Evolutionary conservation across 2,329 filamentous ascomycete genomes (phyloP).

Genomic region (Talaromyces sp.): DNA sequence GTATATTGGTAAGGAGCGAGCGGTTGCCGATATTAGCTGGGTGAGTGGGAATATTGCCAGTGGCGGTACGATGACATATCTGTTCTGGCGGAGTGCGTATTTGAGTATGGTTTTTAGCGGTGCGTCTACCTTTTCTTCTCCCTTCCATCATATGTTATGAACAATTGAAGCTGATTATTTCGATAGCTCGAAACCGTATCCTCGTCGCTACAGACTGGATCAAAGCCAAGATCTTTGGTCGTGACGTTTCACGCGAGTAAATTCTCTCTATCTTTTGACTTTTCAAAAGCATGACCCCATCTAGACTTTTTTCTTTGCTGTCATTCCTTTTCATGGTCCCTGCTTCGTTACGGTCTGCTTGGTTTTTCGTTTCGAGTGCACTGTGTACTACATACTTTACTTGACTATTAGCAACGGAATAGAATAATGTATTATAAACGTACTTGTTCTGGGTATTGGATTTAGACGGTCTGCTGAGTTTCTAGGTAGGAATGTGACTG

Average conservation of each 20-base stretch:
- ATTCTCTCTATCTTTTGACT: conserved; percentile 9
- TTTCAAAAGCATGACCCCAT: neutral
- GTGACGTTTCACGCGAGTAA: conserved; percentile 65
- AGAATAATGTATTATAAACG: conserved; percentile 5
- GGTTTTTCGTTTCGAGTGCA: neutral
- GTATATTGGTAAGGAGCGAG: conserved; percentile 97
- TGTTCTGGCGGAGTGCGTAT: conserved; percentile 98
- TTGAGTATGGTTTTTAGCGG: conserved; percentile 99
- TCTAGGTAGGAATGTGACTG: neutral
- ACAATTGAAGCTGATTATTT: conserved; percentile 16
- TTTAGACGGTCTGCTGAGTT: neutral
- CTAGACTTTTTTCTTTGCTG: neutral
- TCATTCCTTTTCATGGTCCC: no score
- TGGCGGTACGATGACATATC: conserved; percentile 88
- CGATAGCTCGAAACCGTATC: conserved; percentile 79
- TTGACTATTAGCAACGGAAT: neutral
- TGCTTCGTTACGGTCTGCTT: neutral
- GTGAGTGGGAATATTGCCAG: conserved; percentile 93
- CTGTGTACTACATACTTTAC: conserved; percentile 1
- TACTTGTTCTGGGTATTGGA: no score
- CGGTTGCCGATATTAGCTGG: conserved; percentile 95
- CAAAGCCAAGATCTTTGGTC: conserved; percentile 94
- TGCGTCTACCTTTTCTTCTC: conserved; percentile 51
- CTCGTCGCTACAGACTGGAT: conserved; percentile 92
- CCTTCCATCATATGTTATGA: neutral